A percentile compares a stretch with the other conserved stretches of the same genome.
phyloP scores from a whole-genome alignment of 1,284 basidiomycete genomes.

The Rhodotorula sp. region DNA sequence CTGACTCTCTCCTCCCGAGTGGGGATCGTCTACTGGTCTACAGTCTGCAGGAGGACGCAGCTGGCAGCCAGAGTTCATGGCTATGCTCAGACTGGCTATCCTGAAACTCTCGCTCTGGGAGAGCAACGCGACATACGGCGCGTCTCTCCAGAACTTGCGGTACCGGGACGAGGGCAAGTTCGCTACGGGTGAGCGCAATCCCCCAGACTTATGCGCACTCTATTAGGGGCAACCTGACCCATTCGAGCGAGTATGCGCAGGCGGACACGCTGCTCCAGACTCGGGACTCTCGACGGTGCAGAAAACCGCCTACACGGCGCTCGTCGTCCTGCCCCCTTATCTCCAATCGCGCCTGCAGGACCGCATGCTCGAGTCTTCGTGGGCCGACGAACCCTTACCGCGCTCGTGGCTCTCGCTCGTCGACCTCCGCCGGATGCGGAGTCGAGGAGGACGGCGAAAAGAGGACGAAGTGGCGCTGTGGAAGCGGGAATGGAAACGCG shows the following conservation, averaged over 20 bases:
- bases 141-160: constrained; percentile 79
- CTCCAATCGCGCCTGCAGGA: constrained; percentile 36
- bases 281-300: constrained; percentile 18
- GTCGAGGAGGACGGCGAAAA: constrained; percentile 35
- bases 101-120: constrained; percentile 85
- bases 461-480: constrained; percentile 44
- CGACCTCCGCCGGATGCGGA: constrained; percentile 41
- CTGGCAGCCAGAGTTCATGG: constrained; percentile 75
- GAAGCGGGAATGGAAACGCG: constrained; percentile 53
- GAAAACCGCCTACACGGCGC: constrained; percentile 34
- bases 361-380: constrained; percentile 41
- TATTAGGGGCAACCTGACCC: background rate
- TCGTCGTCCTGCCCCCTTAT: constrained; percentile 41
- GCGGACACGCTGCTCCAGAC: constrained; percentile 14
- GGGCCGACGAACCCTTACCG: constrained; percentile 43
- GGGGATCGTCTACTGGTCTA: background rate
- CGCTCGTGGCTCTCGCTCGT: constrained; percentile 29
- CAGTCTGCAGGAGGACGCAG: constrained; percentile 55
- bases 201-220: too few species aligned
- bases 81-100: constrained; percentile 72
- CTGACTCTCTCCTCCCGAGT: background rate
- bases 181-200: background rate
- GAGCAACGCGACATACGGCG: constrained; percentile 80
- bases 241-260: background rate
- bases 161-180: constrained; percentile 51